Conservation (phyloP, 1,284 basidiomycete species). For the Malassezia restricta region DNA sequence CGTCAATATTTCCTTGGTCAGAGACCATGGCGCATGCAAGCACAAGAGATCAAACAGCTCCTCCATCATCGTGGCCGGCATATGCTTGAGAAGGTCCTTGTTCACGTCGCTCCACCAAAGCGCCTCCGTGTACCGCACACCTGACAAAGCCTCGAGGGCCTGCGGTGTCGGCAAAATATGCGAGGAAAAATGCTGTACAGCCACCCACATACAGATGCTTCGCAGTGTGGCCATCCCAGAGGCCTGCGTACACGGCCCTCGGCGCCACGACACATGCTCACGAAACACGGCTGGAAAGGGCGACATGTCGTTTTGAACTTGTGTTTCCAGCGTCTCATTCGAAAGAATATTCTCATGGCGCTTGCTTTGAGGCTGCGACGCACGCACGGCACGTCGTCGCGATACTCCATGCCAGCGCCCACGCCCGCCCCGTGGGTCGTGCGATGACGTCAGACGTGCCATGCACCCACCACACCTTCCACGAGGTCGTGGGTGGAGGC, state of each 20-base stretch:
- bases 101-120: slow-evolving; percentile 3
- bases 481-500: background rate
- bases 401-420: slow-evolving; percentile 2
- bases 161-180: slow-evolving; percentile 11
- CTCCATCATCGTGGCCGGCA: slow-evolving; percentile 1
- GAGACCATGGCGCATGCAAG: slow-evolving; percentile 3
- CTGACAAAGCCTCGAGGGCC: background rate
- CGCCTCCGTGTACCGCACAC: background rate
- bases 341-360: slow-evolving; percentile 3
- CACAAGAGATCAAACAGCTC: slow-evolving; percentile 6
- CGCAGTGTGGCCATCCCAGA: background rate
- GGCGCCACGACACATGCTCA: slow-evolving; percentile 9
- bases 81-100: slow-evolving; percentile 3
- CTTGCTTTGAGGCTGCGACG: background rate
- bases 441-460: background rate
- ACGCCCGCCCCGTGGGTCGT: background rate
- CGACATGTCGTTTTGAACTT: slow-evolving; percentile 16
- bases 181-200: slow-evolving; percentile 10
- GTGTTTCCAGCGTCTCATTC: slow-evolving; percentile 14
- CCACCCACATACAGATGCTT: background rate
- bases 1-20: slow-evolving; percentile 11
- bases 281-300: slow-evolving; percentile 14
- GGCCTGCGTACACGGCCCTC: background rate
- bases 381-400: slow-evolving; percentile 14
- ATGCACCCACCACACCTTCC: background rate